Evolutionary conservation across 805 yeast genomes (phyloP).

Genomic region (Clavispora vitiphila): DNA sequence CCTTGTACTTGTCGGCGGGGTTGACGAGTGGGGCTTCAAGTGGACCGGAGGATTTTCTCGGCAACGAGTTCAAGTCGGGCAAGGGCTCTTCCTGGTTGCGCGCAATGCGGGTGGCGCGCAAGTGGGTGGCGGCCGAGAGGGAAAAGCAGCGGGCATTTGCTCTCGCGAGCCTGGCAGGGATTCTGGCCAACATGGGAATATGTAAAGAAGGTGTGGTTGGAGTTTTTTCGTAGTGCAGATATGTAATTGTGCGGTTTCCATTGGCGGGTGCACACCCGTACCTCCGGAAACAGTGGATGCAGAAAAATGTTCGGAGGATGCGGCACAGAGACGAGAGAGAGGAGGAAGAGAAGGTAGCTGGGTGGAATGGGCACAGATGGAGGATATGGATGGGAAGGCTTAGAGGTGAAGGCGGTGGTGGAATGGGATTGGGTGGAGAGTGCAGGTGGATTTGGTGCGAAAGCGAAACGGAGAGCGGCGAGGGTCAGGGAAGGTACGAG

Average conservation of each 20-base stretch:
- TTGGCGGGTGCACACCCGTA: constrained; percentile 7
- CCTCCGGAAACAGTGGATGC: no score
- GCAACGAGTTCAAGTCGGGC: constrained; percentile 31
- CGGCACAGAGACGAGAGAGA: no score
- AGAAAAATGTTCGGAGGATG: no score
- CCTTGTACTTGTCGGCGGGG: constrained; percentile 72
- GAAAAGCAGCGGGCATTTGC: not conserved
- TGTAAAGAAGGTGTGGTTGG: constrained; percentile 5
- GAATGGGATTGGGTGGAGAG: no score
- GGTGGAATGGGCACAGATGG: not conserved
- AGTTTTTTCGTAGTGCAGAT: constrained; percentile 10
- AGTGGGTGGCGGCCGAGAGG: constrained; percentile 3
- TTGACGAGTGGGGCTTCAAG: constrained; percentile 52
- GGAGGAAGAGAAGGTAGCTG: not conserved
- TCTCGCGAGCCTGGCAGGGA: constrained; percentile 9
- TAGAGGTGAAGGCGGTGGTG: no score
- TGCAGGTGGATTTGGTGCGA: no score
- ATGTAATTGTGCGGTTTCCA: constrained; percentile 13
- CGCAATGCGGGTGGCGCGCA: constrained; percentile 1
- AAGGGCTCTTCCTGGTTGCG: constrained; percentile 23
- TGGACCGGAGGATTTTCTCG: constrained; percentile 32
- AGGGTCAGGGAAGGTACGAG: no score
- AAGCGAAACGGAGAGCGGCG: no score
- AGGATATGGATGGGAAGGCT: no score
- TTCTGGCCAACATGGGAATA: constrained; percentile 12